phyloP scores from a whole-genome alignment of 1,139 yeast genomes.

The Kluyveromyces sp. region DNA sequence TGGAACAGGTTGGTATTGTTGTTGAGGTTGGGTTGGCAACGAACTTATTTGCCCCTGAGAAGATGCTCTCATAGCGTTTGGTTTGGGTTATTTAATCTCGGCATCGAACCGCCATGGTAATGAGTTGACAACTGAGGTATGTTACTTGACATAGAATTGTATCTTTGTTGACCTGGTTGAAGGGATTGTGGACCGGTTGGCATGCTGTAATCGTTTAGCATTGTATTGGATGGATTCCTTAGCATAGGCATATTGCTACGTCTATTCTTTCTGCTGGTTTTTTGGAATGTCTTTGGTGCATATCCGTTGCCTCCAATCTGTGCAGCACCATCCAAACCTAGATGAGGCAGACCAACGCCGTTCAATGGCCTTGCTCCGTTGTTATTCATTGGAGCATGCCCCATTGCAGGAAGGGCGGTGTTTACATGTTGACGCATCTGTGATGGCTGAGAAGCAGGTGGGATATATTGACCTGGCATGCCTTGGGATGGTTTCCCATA shows the following conservation, averaged over 20 bases:
- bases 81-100: slow-evolving; percentile 7
- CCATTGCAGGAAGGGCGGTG: not conserved
- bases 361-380: slow-evolving; percentile 1
- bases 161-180: slow-evolving; percentile 3
- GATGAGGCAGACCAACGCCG: slow-evolving; percentile 1
- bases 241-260: slow-evolving; percentile 26
- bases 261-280: slow-evolving; percentile 31
- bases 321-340: not conserved
- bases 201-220: slow-evolving; percentile 15
- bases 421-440: not conserved
- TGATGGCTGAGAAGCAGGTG: not conserved
- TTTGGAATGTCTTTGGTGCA: slow-evolving; percentile 24
- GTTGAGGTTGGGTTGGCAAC: slow-evolving; percentile 9
- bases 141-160: slow-evolving; percentile 7
- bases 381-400: not conserved
- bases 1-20: slow-evolving; percentile 6
- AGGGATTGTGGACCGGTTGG: slow-evolving; percentile 7
- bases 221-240: slow-evolving; percentile 27
- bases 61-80: slow-evolving; percentile 6
- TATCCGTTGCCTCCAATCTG: slow-evolving; percentile 13
- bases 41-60: slow-evolving; percentile 2
- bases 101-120: slow-evolving; percentile 3
- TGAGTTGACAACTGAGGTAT: not conserved
- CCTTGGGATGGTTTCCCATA: slow-evolving; percentile 4
- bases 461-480: not conserved